phyloP scores from a whole-genome alignment of 2,329 filamentous ascomycete species.

The Phoma herbarum region DNA sequence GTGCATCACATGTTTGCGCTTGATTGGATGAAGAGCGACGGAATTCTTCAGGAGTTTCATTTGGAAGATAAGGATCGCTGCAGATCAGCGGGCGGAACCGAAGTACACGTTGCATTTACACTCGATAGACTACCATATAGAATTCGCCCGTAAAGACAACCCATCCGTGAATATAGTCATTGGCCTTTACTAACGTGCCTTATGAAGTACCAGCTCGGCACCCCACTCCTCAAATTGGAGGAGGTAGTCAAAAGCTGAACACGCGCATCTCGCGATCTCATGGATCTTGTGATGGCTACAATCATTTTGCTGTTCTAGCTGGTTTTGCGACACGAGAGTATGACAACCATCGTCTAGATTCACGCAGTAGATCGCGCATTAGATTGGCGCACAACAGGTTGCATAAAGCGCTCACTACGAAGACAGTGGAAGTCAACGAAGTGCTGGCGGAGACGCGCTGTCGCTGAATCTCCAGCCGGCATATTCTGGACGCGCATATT shows the following conservation, averaged over 20 bases:
- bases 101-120: conserved; percentile 19
- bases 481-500: conserved; percentile 12
- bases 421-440: conserved; percentile 10
- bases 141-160: not conserved
- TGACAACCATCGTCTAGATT: not conserved
- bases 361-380: not conserved
- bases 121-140: not conserved
- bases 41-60: conserved; percentile 4
- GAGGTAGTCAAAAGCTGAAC: not conserved
- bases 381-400: not conserved
- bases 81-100: conserved; percentile 18
- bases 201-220: no score
- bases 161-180: no score
- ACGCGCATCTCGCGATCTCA: not conserved
- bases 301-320: not conserved
- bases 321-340: not conserved
- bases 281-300: not conserved
- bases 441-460: conserved; percentile 15
- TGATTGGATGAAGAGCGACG: conserved; percentile 11
- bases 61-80: conserved; percentile 19
- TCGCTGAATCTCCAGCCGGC: conserved; percentile 5
- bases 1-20: conserved; percentile 7
- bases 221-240: not conserved
- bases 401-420: not conserved
- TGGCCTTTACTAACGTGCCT: not conserved